These are phyloP conservation scores for Venturia carpophila DNA, from an alignment of 2,329 filamentous ascomycete species.

Conservation along the genomic window DNA sequence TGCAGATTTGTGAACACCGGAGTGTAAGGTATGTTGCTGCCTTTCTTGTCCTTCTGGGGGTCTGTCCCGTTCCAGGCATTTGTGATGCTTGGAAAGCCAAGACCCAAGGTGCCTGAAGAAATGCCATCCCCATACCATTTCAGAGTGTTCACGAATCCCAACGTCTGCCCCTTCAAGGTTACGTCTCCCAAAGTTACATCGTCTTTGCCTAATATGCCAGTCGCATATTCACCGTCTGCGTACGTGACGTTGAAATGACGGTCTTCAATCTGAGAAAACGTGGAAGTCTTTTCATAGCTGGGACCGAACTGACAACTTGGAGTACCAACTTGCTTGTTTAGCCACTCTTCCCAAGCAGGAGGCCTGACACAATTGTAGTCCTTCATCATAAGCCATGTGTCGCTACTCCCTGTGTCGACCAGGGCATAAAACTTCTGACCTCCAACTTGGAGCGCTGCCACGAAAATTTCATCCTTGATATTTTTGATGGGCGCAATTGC, in stretches of 20 bases:
- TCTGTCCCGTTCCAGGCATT: background rate
- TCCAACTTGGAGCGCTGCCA: background rate
- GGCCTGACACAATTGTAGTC: conserved; percentile 21
- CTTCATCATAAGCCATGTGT: conserved; percentile 17
- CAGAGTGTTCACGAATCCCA: conserved; percentile 6
- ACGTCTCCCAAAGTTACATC: conserved; percentile 12
- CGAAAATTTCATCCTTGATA: background rate
- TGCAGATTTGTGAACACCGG: conserved; percentile 11
- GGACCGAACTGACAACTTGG: background rate
- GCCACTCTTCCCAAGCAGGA: background rate
- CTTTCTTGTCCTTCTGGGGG: background rate
- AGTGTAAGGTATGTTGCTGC: background rate
- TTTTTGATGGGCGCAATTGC: conserved; percentile 6
- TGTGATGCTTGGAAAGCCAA: conserved; percentile 19
- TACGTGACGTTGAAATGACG: conserved; percentile 15
- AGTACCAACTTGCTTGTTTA: background rate
- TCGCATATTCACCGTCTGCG: conserved; percentile 11
- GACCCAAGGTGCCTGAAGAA: conserved; percentile 16
- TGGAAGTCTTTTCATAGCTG: background rate
- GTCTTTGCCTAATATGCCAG: conserved; percentile 12
- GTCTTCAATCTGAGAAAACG: background rate
- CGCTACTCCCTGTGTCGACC: conserved; percentile 16
- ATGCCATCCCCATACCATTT: conserved; percentile 15
- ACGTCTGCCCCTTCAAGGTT: conserved; percentile 5
- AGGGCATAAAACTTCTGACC: background rate